phyloP scores from a whole-genome alignment of 2,329 filamentous ascomycete genomes.

The Stachybotrys chlorohalonatus region DNA sequence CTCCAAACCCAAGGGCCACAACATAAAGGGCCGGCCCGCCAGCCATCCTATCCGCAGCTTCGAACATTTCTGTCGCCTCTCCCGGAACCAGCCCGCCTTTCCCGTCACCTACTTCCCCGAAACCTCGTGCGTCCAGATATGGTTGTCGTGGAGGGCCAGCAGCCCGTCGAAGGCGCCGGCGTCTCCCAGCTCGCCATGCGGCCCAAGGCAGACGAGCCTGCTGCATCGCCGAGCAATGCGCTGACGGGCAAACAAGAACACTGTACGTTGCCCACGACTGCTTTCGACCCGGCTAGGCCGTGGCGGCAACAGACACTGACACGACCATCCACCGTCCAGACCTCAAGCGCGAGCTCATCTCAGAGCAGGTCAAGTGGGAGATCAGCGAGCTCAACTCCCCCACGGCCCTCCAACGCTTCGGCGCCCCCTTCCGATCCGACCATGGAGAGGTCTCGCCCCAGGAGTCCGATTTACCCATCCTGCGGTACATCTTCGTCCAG shows the following conservation, averaged over 20 bases:
- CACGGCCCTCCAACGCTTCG: constrained; percentile 89
- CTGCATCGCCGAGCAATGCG: constrained; percentile 33
- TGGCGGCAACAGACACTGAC: neutral
- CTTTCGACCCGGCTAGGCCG: no score
- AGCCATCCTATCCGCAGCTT: neutral
- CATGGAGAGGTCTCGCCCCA: constrained; percentile 86
- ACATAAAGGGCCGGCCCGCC: neutral
- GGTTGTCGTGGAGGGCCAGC: constrained; percentile 15
- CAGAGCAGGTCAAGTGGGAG: constrained; percentile 81
- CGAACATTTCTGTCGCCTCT: neutral
- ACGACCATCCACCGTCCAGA: constrained; percentile 34
- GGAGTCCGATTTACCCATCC: constrained; percentile 85
- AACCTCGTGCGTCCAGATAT: constrained; percentile 9
- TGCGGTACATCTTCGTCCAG: constrained; percentile 95
- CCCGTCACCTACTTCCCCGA: neutral
- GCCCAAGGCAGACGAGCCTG: constrained; percentile 14
- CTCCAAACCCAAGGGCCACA: neutral
- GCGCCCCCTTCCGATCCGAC: constrained; percentile 88
- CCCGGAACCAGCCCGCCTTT: neutral
- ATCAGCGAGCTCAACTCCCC: constrained; percentile 90
- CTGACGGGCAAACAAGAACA: constrained; percentile 97
- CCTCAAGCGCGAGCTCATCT: constrained; percentile 90
- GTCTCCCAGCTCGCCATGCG: constrained; percentile 19
- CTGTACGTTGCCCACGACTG: constrained; percentile 42
- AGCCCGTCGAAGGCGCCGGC: constrained; percentile 11